Evolutionary conservation across 1,139 yeast species (phyloP).

Genomic region (Yamadazyma conglobata): DNA sequence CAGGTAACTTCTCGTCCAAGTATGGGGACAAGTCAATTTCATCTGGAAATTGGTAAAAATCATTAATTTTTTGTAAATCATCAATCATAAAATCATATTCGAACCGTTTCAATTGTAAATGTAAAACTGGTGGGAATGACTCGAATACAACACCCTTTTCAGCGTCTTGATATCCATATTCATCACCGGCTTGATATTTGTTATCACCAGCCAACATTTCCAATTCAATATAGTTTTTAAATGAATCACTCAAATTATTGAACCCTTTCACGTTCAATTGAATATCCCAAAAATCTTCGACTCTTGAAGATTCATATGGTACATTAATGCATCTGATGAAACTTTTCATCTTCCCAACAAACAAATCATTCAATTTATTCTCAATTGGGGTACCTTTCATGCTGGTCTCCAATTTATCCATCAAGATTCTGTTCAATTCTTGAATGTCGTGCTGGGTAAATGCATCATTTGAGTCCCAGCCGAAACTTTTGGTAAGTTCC

Average conservation of each 20-base stretch:
- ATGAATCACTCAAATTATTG: constrained; percentile 67
- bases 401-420: constrained; percentile 88
- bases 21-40: constrained; percentile 77
- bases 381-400: constrained; percentile 91
- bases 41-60: constrained; percentile 86
- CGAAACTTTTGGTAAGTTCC: constrained; percentile 87
- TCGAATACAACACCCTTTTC: constrained; percentile 93
- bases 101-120: constrained; percentile 87
- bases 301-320: constrained; percentile 89
- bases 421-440: constrained; percentile 88
- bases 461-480: constrained; percentile 96
- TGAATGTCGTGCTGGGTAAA: constrained; percentile 98
- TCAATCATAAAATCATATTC: constrained; percentile 93
- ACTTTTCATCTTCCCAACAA: constrained; percentile 97
- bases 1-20: constrained; percentile 56
- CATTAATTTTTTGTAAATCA: constrained; percentile 86
- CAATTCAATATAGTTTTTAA: constrained; percentile 80
- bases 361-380: constrained; percentile 71
- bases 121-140: constrained; percentile 88
- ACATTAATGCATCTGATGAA: constrained; percentile 90
- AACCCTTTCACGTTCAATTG: constrained; percentile 90
- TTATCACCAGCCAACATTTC: constrained; percentile 93
- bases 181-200: constrained; percentile 90
- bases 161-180: constrained; percentile 87
- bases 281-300: constrained; percentile 97